Base-by-base conservation (phyloP, 345 rosid genomes). In the Linum usitatissimum region DNA sequence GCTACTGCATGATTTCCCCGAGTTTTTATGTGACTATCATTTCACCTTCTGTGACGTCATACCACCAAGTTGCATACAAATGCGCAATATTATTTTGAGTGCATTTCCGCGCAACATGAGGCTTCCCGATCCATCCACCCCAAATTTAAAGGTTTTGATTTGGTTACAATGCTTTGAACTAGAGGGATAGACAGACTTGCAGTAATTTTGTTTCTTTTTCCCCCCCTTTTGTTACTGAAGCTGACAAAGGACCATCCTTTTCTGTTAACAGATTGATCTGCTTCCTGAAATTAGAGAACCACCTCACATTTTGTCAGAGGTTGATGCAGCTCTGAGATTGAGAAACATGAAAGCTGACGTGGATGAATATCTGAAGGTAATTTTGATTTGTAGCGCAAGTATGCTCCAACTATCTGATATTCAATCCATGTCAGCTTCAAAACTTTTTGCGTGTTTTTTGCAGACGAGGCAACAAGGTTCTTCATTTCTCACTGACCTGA, bases 81-180 rank as follows among this genome's bases (percentile, higher is more conserved):
- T 93, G 96, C 92, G 99, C 31, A 90, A 93, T 71, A 88, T 93
- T 57, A 83, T 93, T 65, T 94, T 93, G 48, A 87, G 97, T 74
- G 95, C 96, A 38, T 93, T 90, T 70, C 99, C 99, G 1, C 85
- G 83, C 65, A 90, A 83, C 78, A 90, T 90, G 99, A 87, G 96
- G 87, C 86, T 93, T 55, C 97, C 97, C 0, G 99, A 93, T 79
- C 97, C 99, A 60, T 87, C 97, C 65, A 93, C 97, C 60, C 99
- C 96, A 21, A 90, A 90, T 71, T 58, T 81, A 74, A 85, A 87
- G 88, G 91, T 80, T 60, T 4, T 60, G 39, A 58, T 30, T 13
- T 34, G 19, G 9, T 55, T 9, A 28, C n/a, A 55, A 23, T 23
- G 28, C 28, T 55, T 55, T 14, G 23, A 9, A 17, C 59, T 19